Evolutionary conservation across 495 filamentous ascomycete species (phyloP), one percentile per base, ranked within the genome.

Genomic region (Filosporella fistucella): DNA sequence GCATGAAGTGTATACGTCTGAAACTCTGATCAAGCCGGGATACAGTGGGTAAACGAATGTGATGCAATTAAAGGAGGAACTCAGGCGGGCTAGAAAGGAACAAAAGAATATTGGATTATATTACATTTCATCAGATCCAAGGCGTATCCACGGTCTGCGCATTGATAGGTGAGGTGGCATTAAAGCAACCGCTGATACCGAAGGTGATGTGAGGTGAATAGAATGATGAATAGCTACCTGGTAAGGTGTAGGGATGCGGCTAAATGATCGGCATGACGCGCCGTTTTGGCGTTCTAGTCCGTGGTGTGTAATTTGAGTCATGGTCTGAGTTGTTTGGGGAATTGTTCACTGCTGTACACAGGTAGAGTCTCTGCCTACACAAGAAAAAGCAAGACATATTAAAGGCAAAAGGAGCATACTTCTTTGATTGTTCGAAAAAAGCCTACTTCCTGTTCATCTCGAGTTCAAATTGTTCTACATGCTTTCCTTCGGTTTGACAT

Each of bases 1-100:
- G 56, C 56, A 56, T 60, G 49, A 56, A 56, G 25, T 43, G 33
- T 22, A 44, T n/a, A 43, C 41, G 26, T 25, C 42, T 54, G 56
- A 58, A 59, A 56, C 56, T 48, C 41, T 48, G 39, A 48, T 44
- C 47, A 34, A 39, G 41, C 25, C 43, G 24, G 44, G 56, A 30
- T 43, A 47, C 16, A 36, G 39, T 47, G 48, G 38, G 21, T 37
- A 38, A 53, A 52, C 46, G 47, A 54, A 48, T 40, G 55, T 54
- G 40, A 22, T 41, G 28, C 41, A 51, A 55, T 45, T 29, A 42
- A 42, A 30, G 22, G 26, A 36, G 17, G 33, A 26, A 38, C 16
- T n/a, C n/a, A 16, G 38, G 21, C 14, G 45, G 17, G 40, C 22
- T 41, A 42, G 47, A 46, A 37, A 23, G 39, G 45, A 38, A 49